Evolutionary conservation across 495 filamentous ascomycete species (phyloP), one percentile per base, ranked within the genome.

Genomic region (Recurvomyces mirabilis): DNA sequence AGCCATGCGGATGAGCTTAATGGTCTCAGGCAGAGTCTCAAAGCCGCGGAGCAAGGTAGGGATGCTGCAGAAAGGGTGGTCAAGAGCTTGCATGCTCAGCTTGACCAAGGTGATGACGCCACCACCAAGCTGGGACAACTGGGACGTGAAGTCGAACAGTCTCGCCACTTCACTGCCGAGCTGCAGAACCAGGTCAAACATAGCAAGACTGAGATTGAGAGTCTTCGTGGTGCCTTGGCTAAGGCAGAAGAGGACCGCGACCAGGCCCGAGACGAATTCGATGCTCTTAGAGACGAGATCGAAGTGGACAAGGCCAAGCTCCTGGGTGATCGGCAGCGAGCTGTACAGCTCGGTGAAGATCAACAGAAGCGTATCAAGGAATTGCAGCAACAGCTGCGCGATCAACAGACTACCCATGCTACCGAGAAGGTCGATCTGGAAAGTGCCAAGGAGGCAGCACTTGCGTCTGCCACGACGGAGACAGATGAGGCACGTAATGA

Each of bases 141-240:
- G 31, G 21, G 33, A 22, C 35, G 1, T 10, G 54, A 55, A 18
- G 11, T 55, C 9, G 17, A 55, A 24, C 43, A 50, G 19, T 40
- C 43, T 19, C 41, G 21, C 34, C 15, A 38, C 11, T 15, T 14
- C 11, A 17, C 38, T 11, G 29, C 14, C 4, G 42, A 44, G 24
- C 37, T 46, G 29, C 31, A 46, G 23, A 34, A 21, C 11, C 24
- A 19, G 32, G 5, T 44, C 14, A 19, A 43, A 20, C 3, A 13
- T 3, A 4, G 23, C 37, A 47, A 19, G 10, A 22, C 3, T 9
- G 49, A 52, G 35, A 28, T 4, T 9, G 41, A 35, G 6, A 18
- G 25, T 4, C 4, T 40, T 18, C 28, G 34, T 1, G 24, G 2
- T 13, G 39, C 15, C 5, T 29, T 37, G 14, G 24, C 17, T 1